Conservation (phyloP, 2,329 filamentous ascomycete species). For the Leptosphaerulina australis region DNA sequence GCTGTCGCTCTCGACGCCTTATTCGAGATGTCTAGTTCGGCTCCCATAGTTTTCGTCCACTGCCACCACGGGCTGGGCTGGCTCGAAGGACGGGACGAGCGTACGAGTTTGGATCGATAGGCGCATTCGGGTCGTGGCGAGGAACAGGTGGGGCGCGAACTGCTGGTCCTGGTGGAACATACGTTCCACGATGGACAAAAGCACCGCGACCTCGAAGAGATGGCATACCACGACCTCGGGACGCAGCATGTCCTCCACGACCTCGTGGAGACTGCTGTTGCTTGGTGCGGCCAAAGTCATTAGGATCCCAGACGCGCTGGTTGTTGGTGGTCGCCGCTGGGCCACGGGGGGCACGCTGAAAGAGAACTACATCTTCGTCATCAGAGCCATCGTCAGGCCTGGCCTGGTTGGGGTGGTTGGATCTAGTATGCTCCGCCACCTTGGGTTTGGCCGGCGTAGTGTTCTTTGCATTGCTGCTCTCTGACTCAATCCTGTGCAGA, state of each 20-base stretch:
- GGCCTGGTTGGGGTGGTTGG: slow-evolving; percentile 29
- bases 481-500: slow-evolving; percentile 47
- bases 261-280: slow-evolving; percentile 40
- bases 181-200: slow-evolving; percentile 40
- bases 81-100: slow-evolving; percentile 42
- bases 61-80: slow-evolving; percentile 39
- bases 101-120: slow-evolving; percentile 51
- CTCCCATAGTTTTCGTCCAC: slow-evolving; percentile 49
- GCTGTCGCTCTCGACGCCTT: slow-evolving; percentile 13
- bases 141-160: slow-evolving; percentile 35
- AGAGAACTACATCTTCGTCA: slow-evolving; percentile 49
- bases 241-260: slow-evolving; percentile 33
- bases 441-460: slow-evolving; percentile 24
- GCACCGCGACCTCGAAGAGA: slow-evolving; percentile 36
- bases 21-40: slow-evolving; percentile 38
- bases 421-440: slow-evolving; percentile 34
- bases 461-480: slow-evolving; percentile 28
- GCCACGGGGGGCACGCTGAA: slow-evolving; percentile 47
- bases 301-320: slow-evolving; percentile 54
- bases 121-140: slow-evolving; percentile 45
- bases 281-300: slow-evolving; percentile 53
- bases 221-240: slow-evolving; percentile 33
- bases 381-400: slow-evolving; percentile 37
- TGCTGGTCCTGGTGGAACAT: slow-evolving; percentile 37
- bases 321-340: slow-evolving; percentile 37